Evolutionary conservation across 495 filamentous ascomycete species (phyloP), one percentile per base, ranked within the genome.

Genomic region (Penicillium paxilli): DNA sequence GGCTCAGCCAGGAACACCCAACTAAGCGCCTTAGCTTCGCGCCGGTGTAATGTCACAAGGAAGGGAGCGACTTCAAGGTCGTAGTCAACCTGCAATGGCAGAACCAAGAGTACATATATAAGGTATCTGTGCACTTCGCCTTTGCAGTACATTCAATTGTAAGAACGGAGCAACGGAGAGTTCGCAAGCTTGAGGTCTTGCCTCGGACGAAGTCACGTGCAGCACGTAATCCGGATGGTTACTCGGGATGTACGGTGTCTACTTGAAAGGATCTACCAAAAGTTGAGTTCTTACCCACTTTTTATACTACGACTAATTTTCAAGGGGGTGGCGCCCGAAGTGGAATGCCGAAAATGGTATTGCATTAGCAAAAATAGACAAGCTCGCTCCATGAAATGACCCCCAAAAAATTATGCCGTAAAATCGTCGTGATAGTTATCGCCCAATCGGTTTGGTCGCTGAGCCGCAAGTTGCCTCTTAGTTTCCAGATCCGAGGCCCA

Each of bases 401-500:
- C 19, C n/a, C n/a, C n/a, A n/a, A 47, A 37, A 54, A 23, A 32
- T 70, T 58, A 68, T 57, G 58, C 53, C 51, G 59, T 57, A 26
- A 54, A 49, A 14, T 64, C 51, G 62, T 71, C 66, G 44, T 57
- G 61, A 58, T 75, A 65, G 44, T 70, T 66, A 35, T 66, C 69
- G 26, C 52, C 64, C n/a, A 62, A 64, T 47, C 49, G 35, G 11
- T 54, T 59, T 8, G 65, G 51, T 33, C 60, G 59, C 51, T 66
- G 59, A 35, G 44, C 51, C 12, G 70, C 58, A 51, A 62, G 55
- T 26, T 64, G 65, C n/a, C 72, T 70, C 49, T 67, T 73, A 41
- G 72, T 70, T 63, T 87, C 84, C 5, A 87, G 65, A 38, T 80
- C 76, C 10, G 78, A 78, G 11, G 76, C 82, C 85, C 84, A 87